These are phyloP conservation scores for Citrus inodora DNA, from an alignment of 345 rosid species.

Conservation along the genomic window DNA sequence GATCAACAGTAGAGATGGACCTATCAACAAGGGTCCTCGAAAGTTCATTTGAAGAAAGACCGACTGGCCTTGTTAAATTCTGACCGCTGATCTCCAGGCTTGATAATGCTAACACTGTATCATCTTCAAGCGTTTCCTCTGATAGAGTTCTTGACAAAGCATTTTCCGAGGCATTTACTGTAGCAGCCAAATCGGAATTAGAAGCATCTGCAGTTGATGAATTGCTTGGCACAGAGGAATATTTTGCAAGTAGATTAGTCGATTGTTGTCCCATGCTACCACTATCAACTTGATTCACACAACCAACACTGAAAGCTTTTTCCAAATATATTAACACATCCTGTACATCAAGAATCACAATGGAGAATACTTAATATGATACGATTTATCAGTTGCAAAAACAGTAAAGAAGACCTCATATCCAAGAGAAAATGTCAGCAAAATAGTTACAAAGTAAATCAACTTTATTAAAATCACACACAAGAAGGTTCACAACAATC, in stretches of 20 bases:
- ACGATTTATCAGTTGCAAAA: slow-evolving; percentile 3
- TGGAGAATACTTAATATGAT: slow-evolving; percentile 9
- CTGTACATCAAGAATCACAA: slow-evolving; percentile 38
- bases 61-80: slow-evolving; percentile 48
- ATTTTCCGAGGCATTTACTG: slow-evolving; percentile 58
- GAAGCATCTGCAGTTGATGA: slow-evolving; percentile 56
- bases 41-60: slow-evolving; percentile 57
- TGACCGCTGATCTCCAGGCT: slow-evolving; percentile 66
- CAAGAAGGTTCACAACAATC: not conserved
- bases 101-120: slow-evolving; percentile 44
- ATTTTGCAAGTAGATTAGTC: slow-evolving; percentile 52
- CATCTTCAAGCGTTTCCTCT: slow-evolving; percentile 84
- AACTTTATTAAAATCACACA: not conserved
- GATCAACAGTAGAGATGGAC: slow-evolving; percentile 56
- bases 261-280: slow-evolving; percentile 57
- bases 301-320: slow-evolving; percentile 63
- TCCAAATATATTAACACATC: slow-evolving; percentile 75
- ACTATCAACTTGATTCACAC: slow-evolving; percentile 60
- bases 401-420: slow-evolving; percentile 1
- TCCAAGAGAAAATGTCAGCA: not conserved
- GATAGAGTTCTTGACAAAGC: slow-evolving; percentile 65
- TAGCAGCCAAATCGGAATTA: slow-evolving; percentile 51
- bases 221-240: slow-evolving; percentile 60
- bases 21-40: slow-evolving; percentile 53
- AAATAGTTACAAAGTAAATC: not conserved